A percentile compares a stretch with the other conserved stretches of the same genome.
Conservation (phyloP, 2,329 filamentous ascomycete genomes). For the Cytospora mali region DNA sequence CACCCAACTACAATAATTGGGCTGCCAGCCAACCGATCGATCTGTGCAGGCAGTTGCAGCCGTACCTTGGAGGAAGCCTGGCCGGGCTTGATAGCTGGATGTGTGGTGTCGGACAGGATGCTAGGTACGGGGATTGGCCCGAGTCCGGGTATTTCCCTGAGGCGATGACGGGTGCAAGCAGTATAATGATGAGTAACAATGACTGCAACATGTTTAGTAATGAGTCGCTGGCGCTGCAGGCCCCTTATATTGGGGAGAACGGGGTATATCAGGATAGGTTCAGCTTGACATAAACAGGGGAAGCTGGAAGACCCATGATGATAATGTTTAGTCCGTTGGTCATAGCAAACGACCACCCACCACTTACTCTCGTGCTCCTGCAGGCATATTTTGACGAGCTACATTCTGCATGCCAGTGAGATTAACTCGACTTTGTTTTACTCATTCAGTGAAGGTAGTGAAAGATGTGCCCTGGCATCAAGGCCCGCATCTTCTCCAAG, state of each 20-base stretch:
- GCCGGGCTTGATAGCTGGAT: constrained; percentile 5
- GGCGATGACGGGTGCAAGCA: constrained; percentile 8
- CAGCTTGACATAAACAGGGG: not conserved
- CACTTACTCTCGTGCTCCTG: not conserved
- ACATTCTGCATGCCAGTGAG: not conserved
- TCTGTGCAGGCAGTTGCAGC: constrained; percentile 1
- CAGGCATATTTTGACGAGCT: not conserved
- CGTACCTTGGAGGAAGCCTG: not conserved
- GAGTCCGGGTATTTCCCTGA: constrained; percentile 8
- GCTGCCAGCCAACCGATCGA: constrained; percentile 6
- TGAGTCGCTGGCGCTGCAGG: not conserved
- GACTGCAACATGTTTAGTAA: constrained; percentile 5
- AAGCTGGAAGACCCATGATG: not conserved
- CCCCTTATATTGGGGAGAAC: not conserved
- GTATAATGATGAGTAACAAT: not conserved
- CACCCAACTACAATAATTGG: not conserved
- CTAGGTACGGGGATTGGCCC: constrained; percentile 9
- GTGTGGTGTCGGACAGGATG: not conserved
- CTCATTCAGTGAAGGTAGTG: not conserved
- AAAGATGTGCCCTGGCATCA: not conserved
- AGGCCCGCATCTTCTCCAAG: not conserved
- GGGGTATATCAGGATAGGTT: constrained; percentile 1
- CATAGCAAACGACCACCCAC: not conserved
- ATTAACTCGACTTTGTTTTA: not conserved
- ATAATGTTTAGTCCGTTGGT: constrained; percentile 1